Percentiles rank a stretch among this genome's conserved stretches.
Conservation (phyloP, 2,329 filamentous ascomycete species). For the Raffaelea deltoideospora region DNA sequence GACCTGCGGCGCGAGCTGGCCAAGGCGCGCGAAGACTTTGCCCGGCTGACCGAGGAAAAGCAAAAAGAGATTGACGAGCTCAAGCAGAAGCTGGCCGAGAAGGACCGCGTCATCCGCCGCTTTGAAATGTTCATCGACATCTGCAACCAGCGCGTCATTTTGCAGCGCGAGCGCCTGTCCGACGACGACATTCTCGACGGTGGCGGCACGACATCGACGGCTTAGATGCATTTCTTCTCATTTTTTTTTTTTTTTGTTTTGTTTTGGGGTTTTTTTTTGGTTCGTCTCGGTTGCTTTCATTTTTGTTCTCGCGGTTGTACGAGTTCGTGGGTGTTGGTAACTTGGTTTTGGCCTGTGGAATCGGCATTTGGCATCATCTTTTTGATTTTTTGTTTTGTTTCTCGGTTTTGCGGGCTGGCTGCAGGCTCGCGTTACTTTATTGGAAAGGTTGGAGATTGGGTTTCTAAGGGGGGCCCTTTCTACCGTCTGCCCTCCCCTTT, state of each 20-base stretch:
- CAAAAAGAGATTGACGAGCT: conserved; percentile 43
- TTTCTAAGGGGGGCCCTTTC: too few species aligned
- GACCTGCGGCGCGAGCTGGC: conserved; percentile 46
- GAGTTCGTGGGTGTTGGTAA: too few species aligned
- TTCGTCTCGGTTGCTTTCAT: neutral
- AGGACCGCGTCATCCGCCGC: conserved; percentile 44
- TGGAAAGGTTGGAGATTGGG: too few species aligned
- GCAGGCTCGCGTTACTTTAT: too few species aligned
- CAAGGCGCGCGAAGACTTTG: conserved; percentile 39
- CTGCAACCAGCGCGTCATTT: conserved; percentile 51
- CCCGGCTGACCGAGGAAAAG: conserved; percentile 38
- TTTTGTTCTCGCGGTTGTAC: neutral
- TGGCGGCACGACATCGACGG: neutral
- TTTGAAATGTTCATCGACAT: conserved; percentile 59
- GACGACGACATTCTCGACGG: conserved; percentile 14
- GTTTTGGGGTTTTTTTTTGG: neutral
- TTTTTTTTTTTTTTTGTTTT: neutral
- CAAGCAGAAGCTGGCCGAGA: conserved; percentile 44
- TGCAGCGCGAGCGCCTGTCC: conserved; percentile 38
- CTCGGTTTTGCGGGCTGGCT: too few species aligned
- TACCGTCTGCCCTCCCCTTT: too few species aligned
- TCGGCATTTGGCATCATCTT: too few species aligned
- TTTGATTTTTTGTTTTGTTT: too few species aligned
- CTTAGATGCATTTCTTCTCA: neutral
- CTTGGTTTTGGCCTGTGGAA: too few species aligned